Conservation (phyloP, 331 rosid genomes). For the Malus hybrid region DNA sequence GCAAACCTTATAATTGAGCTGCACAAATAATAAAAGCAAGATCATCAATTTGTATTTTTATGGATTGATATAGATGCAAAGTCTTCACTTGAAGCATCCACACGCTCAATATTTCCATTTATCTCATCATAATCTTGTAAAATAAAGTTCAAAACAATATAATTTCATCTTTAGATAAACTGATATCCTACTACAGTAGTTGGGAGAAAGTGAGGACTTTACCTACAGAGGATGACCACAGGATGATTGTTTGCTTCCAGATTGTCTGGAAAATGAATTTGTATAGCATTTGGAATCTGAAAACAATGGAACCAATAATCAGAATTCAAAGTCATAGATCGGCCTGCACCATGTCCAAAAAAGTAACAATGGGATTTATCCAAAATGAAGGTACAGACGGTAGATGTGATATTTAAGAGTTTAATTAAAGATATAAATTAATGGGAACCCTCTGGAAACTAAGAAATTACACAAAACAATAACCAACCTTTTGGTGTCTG, state of each 20-base stretch:
- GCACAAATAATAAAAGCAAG: conserved; percentile 23
- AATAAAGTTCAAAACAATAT: neutral
- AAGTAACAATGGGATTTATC: neutral
- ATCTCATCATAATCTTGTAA: neutral
- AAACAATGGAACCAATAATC: conserved; percentile 12
- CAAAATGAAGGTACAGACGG: too few species aligned
- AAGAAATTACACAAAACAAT: neutral
- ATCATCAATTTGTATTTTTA: neutral
- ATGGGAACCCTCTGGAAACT: neutral
- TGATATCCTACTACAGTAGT: neutral
- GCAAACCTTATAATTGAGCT: conserved; percentile 87
- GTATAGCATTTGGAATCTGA: conserved; percentile 83
- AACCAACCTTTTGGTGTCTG: neutral
- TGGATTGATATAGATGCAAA: neutral
- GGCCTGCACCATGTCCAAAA: neutral
- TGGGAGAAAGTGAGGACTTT: conserved; percentile 13
- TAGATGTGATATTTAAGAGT: too few species aligned
- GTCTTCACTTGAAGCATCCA: neutral
- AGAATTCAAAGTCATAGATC: neutral
- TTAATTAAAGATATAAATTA: neutral
- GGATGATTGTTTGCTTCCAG: conserved; percentile 78
- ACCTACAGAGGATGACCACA: conserved; percentile 77
- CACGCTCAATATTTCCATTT: neutral
- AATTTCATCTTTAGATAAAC: neutral
- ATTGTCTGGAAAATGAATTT: conserved; percentile 48